Percentiles rank a stretch among this genome's conserved stretches.
Conservation (phyloP, 352 stramenopile species). For the Phytophthora palmivora region DNA sequence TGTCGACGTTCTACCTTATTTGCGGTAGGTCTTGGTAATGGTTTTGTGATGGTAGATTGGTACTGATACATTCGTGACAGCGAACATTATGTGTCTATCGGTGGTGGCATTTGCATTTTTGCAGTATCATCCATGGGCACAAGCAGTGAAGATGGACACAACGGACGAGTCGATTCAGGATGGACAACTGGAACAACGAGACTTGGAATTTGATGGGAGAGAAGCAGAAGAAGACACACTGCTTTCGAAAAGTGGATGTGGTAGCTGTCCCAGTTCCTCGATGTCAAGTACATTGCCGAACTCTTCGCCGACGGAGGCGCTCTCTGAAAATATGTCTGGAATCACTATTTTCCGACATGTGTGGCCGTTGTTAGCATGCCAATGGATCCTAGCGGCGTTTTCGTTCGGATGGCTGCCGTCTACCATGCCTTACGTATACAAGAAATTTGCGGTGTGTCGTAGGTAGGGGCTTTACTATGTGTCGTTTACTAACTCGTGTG, state of each 20-base stretch:
- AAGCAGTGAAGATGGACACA: slow-evolving; percentile 16
- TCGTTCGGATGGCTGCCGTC: slow-evolving; percentile 73
- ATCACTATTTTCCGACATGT: slow-evolving; percentile 43
- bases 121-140: slow-evolving; percentile 49
- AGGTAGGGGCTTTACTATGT: not conserved
- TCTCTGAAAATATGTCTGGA: slow-evolving; percentile 21
- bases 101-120: slow-evolving; percentile 64
- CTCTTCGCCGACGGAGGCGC: slow-evolving; percentile 1
- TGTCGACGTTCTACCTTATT: slow-evolving; percentile 63
- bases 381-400: slow-evolving; percentile 64
- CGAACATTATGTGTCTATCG: slow-evolving; percentile 60
- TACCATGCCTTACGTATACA: slow-evolving; percentile 79
- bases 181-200: not conserved
- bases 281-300: slow-evolving; percentile 18
- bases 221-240: slow-evolving; percentile 40
- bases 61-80: slow-evolving; percentile 16
- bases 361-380: slow-evolving; percentile 60
- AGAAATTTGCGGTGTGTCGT: slow-evolving; percentile 66
- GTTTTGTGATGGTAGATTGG: no score
- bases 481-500: not conserved
- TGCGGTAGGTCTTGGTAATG: slow-evolving; percentile 44
- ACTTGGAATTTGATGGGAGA: slow-evolving; percentile 7
- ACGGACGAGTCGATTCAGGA: slow-evolving; percentile 19
- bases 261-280: slow-evolving; percentile 13
- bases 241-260: slow-evolving; percentile 25